Conservation (phyloP, 148 eudicot genomes). For the Beta vulgaris region DNA sequence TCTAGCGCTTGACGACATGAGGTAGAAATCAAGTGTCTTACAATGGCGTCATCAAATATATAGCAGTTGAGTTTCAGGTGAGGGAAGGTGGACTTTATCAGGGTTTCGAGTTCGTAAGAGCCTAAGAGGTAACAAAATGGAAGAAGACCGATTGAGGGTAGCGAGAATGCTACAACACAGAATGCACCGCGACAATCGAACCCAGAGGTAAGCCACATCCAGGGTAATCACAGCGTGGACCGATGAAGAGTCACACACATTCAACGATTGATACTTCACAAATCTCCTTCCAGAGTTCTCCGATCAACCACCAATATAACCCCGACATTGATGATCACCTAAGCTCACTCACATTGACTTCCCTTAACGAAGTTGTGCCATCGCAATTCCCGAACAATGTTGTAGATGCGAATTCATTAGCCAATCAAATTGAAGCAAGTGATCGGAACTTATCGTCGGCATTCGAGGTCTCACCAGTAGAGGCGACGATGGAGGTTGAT, state of each 20-base stretch:
- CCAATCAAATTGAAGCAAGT: slow-evolving; percentile 13
- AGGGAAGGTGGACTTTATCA: slow-evolving; percentile 34
- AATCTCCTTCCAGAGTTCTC: too few species aligned
- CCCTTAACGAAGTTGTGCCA: neutral
- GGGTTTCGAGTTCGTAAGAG: slow-evolving; percentile 5
- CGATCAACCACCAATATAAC: slow-evolving; percentile 35
- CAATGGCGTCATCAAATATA: slow-evolving; percentile 50
- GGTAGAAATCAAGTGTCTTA: slow-evolving; percentile 48
- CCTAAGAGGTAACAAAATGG: slow-evolving; percentile 60
- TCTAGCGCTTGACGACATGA: slow-evolving; percentile 78
- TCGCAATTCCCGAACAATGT: too few species aligned
- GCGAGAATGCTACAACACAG: slow-evolving; percentile 57
- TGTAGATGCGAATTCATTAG: slow-evolving; percentile 22
- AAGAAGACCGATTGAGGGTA: slow-evolving; percentile 72
- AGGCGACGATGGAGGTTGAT: neutral
- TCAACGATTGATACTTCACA: too few species aligned
- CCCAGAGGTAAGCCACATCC: slow-evolving; percentile 81
- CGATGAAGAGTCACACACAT: slow-evolving; percentile 64
- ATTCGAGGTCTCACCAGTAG: neutral
- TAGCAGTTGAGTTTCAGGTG: slow-evolving; percentile 47
- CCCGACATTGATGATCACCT: slow-evolving; percentile 55
- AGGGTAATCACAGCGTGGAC: slow-evolving; percentile 85
- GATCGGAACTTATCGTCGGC: neutral
- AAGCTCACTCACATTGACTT: slow-evolving; percentile 38
- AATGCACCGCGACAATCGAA: slow-evolving; percentile 86